A percentile compares a stretch with the other conserved stretches of the same genome.
These are phyloP conservation scores for Penicillium tannophilum DNA, from an alignment of 495 filamentous ascomycete genomes.

Conservation along the genomic window DNA sequence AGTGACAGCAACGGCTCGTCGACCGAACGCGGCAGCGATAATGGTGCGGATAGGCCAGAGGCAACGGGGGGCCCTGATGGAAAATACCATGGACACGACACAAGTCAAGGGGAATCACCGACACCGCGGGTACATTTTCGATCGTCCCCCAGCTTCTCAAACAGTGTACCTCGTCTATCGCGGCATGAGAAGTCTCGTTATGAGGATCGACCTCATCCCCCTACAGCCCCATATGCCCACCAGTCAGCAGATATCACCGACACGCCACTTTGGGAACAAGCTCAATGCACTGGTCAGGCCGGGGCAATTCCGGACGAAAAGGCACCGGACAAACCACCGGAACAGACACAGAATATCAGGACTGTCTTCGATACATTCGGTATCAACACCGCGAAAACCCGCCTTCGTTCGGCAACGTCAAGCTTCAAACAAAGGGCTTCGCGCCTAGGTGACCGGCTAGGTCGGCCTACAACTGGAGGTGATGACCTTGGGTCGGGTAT, in stretches of 20 bases:
- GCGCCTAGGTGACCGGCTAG: constrained; percentile 16
- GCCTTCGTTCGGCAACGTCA: not conserved
- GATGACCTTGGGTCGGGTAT: constrained; percentile 29
- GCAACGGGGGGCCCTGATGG: not conserved
- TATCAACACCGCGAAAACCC: not conserved
- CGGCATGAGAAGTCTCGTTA: constrained; percentile 8
- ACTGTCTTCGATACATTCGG: not conserved
- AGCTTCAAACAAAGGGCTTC: constrained; percentile 15
- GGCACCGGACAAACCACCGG: not conserved
- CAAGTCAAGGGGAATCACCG: not conserved
- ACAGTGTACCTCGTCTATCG: constrained; percentile 2
- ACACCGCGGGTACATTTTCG: constrained; percentile 25
- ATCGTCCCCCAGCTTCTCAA: constrained; percentile 5
- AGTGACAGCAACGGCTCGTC: not conserved
- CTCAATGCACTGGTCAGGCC: not conserved
- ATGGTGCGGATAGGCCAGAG: not conserved
- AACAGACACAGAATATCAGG: not conserved
- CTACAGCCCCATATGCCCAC: constrained; percentile 15
- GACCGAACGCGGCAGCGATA: not conserved
- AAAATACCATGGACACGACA: not conserved
- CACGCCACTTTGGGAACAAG: not conserved
- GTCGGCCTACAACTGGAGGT: constrained; percentile 24
- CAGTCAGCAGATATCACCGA: constrained; percentile 17
- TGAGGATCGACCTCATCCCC: constrained; percentile 7
- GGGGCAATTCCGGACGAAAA: constrained; percentile 2